These are phyloP conservation scores for Termitomyces sp. DNA, from an alignment of 768 basidiomycete genomes.

Conservation along the genomic window DNA sequence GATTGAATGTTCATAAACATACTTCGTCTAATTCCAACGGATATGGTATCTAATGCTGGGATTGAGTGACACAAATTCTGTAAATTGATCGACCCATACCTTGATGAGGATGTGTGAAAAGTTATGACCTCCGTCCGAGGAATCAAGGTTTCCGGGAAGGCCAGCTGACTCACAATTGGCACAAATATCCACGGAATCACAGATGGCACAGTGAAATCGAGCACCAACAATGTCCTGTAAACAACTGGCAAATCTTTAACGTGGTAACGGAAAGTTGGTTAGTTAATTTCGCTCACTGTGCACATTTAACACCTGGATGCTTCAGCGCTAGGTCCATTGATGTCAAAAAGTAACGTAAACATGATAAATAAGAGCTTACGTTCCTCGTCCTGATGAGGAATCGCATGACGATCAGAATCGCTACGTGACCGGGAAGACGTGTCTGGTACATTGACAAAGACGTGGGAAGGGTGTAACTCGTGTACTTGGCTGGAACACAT, in stretches of 20 bases:
- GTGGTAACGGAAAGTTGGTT: background rate
- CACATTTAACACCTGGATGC: conserved; percentile 81
- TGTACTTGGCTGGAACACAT: conserved; percentile 67
- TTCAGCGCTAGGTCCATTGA: conserved; percentile 52
- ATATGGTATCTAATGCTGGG: conserved; percentile 71
- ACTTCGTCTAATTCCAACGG: conserved; percentile 74
- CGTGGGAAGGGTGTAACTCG: conserved; percentile 86
- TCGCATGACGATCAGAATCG: conserved; percentile 34
- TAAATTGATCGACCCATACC: conserved; percentile 35
- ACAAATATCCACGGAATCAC: conserved; percentile 82
- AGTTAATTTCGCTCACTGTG: conserved; percentile 58
- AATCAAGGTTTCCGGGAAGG: conserved; percentile 77
- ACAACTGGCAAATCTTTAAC: conserved; percentile 48
- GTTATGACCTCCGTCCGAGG: conserved; percentile 71
- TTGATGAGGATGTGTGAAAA: conserved; percentile 95
- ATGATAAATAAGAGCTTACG: conserved; percentile 38
- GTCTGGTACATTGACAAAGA: conserved; percentile 81
- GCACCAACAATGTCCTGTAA: conserved; percentile 88
- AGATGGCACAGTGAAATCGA: conserved; percentile 89
- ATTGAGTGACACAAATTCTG: background rate
- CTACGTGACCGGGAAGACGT: conserved; percentile 37
- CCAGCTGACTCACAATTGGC: conserved; percentile 86
- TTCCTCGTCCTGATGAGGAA: conserved; percentile 47
- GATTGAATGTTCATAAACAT: conserved; percentile 4
- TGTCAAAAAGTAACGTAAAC: background rate